Evolutionary conservation across 1,139 yeast genomes (phyloP), one percentile per base, ranked within the genome.

Genomic region (Geotrichum siamense): DNA sequence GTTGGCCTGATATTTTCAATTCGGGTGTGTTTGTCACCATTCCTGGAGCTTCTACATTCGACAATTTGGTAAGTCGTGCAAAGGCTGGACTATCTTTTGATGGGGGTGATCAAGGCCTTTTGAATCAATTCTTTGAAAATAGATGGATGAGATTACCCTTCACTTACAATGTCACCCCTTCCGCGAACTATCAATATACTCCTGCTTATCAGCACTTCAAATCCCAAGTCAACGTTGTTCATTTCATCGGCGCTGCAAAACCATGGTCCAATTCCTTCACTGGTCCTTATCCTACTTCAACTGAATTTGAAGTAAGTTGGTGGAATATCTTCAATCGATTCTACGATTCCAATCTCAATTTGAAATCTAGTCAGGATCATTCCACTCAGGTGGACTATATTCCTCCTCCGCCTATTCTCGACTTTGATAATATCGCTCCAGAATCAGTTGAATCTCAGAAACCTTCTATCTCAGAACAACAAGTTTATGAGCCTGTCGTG

Each of bases 1-100:
- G 97, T 15, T 91, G 96, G 80, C 97, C 97, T 1, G 97, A 91
- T 63, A 74, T 85, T 55, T 91, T 91, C 71, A 91, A 91, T 64
- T 79, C 94, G 20, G 97, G 97, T 6, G 78, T 91, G 32, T 72
- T 91, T 60, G 70, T 80, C 6, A 65, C 84, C 35, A 71, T 71
- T 33, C 96, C 96, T 1, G 70, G 73, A 54, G 38, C 54, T 5
- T 52, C 57, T 0, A 75, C 71, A 36, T 81, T 69, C 55, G 52
- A 63, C 2, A 67, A 69, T 13, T 66, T 86, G 49, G 44, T 45
- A 5, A 40, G 48, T 48, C 64, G 45, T 51, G 63, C 27, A 64
- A 72, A 60, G 22, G 55, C 61, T 15, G 60, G 61, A 13, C 67
- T 72, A 16, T 77, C 91, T 0, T 85, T 87, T 58, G 97, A 89